phyloP scores from a whole-genome alignment of 352 stramenopile species.

The Albugo candida region DNA sequence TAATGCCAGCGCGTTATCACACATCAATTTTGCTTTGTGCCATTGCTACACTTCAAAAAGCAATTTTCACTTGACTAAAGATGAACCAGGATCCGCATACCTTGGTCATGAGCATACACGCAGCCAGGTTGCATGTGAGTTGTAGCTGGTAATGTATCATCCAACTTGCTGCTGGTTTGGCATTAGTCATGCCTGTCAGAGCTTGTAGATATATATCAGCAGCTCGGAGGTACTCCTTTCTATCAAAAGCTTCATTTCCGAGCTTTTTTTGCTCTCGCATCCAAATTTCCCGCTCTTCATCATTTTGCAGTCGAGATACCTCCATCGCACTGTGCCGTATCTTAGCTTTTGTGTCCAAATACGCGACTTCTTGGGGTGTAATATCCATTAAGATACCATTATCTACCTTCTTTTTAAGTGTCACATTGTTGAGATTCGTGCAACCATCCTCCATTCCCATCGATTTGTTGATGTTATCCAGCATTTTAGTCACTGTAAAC shows the following conservation, averaged over 20 bases:
- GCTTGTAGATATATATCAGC: conserved; percentile 50
- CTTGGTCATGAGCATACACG: conserved; percentile 56
- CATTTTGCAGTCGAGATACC: conserved; percentile 16
- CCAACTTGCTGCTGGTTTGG: conserved; percentile 8
- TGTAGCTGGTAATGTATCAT: conserved; percentile 35
- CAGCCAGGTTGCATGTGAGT: conserved; percentile 56
- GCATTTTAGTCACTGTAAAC: conserved; percentile 76
- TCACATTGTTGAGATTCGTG: conserved; percentile 7
- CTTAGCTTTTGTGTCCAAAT: conserved; percentile 51
- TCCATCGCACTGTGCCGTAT: conserved; percentile 49
- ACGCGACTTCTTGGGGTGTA: conserved; percentile 45
- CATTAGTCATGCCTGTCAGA: conserved; percentile 29
- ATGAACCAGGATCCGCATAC: conserved; percentile 2
- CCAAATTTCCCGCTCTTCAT: conserved; percentile 21
- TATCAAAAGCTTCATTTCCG: conserved; percentile 36
- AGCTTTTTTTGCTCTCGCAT: conserved; percentile 16
- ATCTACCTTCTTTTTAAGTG: conserved; percentile 47
- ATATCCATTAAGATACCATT: conserved; percentile 72
- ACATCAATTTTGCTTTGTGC: conserved; percentile 41
- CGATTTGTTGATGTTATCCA: conserved; percentile 47
- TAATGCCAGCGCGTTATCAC: conserved; percentile 27
- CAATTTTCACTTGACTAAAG: neutral
- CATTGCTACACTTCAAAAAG: conserved; percentile 24
- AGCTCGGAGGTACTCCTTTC: conserved; percentile 20
- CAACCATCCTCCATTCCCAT: neutral